phyloP scores from a whole-genome alignment of 2,329 filamentous ascomycete genomes.

The Aspergillus pseudoviridinutans region DNA sequence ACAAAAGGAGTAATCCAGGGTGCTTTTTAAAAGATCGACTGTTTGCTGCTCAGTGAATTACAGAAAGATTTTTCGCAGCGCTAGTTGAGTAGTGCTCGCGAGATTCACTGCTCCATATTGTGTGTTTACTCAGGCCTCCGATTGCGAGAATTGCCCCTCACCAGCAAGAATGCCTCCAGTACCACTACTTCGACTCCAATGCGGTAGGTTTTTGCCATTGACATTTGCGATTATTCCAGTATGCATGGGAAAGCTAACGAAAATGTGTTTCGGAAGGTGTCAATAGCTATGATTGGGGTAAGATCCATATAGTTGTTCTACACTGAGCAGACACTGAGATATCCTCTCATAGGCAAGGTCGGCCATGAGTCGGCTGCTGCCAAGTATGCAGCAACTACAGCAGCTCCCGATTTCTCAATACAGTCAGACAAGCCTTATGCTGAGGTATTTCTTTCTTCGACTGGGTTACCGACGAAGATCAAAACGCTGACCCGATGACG shows the following conservation, averaged over 20 bases:
- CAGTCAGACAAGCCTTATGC: constrained; percentile 89
- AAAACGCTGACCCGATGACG: constrained; percentile 8
- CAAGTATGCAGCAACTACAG: constrained; percentile 81
- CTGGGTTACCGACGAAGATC: not conserved
- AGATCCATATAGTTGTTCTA: constrained; percentile 15
- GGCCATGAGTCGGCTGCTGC: constrained; percentile 84
- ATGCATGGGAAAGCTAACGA: not conserved
- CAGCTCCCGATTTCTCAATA: constrained; percentile 68
- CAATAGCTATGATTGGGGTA: constrained; percentile 98
- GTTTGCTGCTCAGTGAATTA: not conserved
- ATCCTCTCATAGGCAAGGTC: constrained; percentile 63
- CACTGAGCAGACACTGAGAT: constrained; percentile 21
- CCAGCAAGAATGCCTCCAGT: constrained; percentile 57
- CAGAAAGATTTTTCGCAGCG: not conserved
- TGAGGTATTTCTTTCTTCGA: constrained; percentile 55
- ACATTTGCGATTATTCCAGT: not conserved
- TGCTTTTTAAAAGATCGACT: not conserved
- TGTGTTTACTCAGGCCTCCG: not conserved
- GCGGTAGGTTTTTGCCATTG: constrained; percentile 43
- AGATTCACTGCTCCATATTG: not conserved
- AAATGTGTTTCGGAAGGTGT: constrained; percentile 57
- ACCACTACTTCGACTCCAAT: constrained; percentile 72
- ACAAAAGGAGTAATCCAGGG: not conserved
- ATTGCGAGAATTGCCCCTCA: not conserved
- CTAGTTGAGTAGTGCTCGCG: not conserved